Evolutionary conservation across 495 filamentous ascomycete species (phyloP), one percentile per base, ranked within the genome.

Genomic region (Xylaria castorea): DNA sequence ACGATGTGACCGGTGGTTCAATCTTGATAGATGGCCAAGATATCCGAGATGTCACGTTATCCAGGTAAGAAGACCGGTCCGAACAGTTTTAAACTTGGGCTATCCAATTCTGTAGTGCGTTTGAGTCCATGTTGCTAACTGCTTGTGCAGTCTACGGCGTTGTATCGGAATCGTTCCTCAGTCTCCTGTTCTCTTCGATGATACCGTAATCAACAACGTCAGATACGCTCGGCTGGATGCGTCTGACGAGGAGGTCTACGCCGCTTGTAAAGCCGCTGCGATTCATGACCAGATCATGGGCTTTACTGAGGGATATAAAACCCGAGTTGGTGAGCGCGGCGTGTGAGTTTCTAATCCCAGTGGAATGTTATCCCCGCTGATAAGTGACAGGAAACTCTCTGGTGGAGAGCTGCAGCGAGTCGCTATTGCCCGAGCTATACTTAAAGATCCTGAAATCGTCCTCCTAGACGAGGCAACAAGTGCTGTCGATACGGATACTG

Each of bases 11-110:
- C 5, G 76, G 77, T 16, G 93, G 93, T 1, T 82, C 80, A 3
- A 92, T 95, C 67, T 77, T 80, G n/a, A 92, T 95, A 64, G 93
- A 95, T 77, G 90, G 89, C 5, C 91, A 93, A 66, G 89, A 94
- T 75, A 89, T 94, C 63, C 85, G 87, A 20, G 86, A 92, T 51
- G 85, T 94, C 27, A 91, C 89, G 12, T 83, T 92, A 53, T 84
- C 77, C 18, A 88, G 86, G 86, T 85, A 79, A 71, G 80, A 73
- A 67, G 20, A 25, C 18, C 27, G n/a, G 6, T 16, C 9, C 12
- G 38, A 32, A 25, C 22, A 8, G 22, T 5, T 58, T 34, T n/a
- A 5, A 5, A 9, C 20, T 22, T 44, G 30, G 38, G 18, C 6
- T 27, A 1, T 16, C 34, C 14, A 27, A 36, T 27, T 46, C 5